Evolutionary conservation across 352 stramenopile species (phyloP).

Genomic region (Blastocystis sp.): DNA sequence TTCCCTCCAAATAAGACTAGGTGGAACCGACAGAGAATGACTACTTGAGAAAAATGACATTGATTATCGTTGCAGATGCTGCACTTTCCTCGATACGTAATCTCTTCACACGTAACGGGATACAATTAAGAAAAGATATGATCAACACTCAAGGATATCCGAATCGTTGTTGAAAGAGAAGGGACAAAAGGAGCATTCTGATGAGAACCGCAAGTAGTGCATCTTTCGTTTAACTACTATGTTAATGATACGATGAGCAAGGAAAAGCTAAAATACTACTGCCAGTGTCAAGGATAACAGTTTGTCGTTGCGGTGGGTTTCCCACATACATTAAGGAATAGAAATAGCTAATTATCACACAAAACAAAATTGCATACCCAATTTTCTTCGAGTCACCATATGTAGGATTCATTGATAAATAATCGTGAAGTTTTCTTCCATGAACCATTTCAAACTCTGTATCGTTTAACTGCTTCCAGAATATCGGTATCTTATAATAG

Average conservation of each 20-base stretch:
- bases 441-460: not conserved
- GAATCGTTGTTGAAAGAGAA: constrained; percentile 17
- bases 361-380: not conserved
- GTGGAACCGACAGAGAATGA: not conserved
- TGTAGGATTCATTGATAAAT: constrained; percentile 1
- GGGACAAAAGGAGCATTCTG: constrained; percentile 45
- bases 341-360: constrained; percentile 29
- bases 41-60: constrained; percentile 46
- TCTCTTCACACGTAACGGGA: not conserved
- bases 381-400: constrained; percentile 47
- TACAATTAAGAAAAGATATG: not conserved
- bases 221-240: not conserved
- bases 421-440: constrained; percentile 17
- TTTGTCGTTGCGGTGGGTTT: constrained; percentile 37
- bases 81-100: constrained; percentile 33
- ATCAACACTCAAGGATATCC: constrained; percentile 21
- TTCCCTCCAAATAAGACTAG: constrained; percentile 60
- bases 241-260: not conserved
- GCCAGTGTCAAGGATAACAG: constrained; percentile 52
- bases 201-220: not conserved
- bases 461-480: not conserved
- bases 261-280: constrained; percentile 56
- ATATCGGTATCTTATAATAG: constrained; percentile 7
- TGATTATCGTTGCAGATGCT: not conserved
- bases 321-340: constrained; percentile 54